A percentile compares a stretch with the other conserved stretches of the same genome.
These are phyloP conservation scores for Phytophthora macrochlamydospora DNA, from an alignment of 352 stramenopile genomes.

Conservation along the genomic window DNA sequence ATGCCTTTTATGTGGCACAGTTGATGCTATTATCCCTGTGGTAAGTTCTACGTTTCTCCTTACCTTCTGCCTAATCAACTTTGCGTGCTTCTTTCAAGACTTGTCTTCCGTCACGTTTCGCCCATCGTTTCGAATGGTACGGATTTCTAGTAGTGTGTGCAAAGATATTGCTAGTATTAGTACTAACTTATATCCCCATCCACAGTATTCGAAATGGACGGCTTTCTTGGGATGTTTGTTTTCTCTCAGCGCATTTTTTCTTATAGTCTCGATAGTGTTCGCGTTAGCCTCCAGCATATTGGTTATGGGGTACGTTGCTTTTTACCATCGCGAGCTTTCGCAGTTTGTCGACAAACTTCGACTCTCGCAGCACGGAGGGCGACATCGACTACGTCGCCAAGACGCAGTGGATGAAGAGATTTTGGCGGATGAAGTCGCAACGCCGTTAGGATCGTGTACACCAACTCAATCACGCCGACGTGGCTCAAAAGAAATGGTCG, in stretches of 20 bases:
- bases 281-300: constrained; percentile 25
- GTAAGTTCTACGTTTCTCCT: constrained; percentile 53
- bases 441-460: constrained; percentile 9
- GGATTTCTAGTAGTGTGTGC: neutral
- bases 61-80: constrained; percentile 55
- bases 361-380: constrained; percentile 10
- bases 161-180: too few species aligned
- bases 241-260: constrained; percentile 46
- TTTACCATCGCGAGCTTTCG: constrained; percentile 35
- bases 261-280: constrained; percentile 52
- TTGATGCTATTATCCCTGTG: constrained; percentile 48
- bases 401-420: constrained; percentile 21
- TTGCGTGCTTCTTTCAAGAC: constrained; percentile 59
- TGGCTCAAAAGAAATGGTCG: neutral
- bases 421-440: constrained; percentile 14
- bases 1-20: constrained; percentile 42
- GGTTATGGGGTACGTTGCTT: constrained; percentile 28
- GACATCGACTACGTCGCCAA: constrained; percentile 12
- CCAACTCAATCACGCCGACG: constrained; percentile 1
- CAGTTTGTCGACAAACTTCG: constrained; percentile 33
- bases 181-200: neutral
- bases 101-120: constrained; percentile 44
- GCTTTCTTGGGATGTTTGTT: constrained; percentile 45
- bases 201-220: constrained; percentile 60
- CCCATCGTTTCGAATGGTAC: constrained; percentile 53